Evolutionary conservation across 2,329 filamentous ascomycete genomes (phyloP).

Genomic region (Drechslerella stenobrocha): DNA sequence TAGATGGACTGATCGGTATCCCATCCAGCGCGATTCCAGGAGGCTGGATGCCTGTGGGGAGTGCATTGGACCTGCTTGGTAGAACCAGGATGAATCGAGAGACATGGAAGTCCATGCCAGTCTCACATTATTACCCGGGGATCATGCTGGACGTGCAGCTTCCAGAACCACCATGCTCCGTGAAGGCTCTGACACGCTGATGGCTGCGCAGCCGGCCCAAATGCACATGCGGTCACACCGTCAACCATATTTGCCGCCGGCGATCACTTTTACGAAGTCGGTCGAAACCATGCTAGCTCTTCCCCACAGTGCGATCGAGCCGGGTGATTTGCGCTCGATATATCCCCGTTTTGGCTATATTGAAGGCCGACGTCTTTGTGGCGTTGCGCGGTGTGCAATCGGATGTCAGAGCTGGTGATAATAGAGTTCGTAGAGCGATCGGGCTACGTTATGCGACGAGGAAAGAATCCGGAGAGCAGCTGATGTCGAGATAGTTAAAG

Average conservation of each 20-base stretch:
- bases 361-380: conserved; percentile 13
- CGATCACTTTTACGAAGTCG: too few species aligned
- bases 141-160: conserved; percentile 35
- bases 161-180: conserved; percentile 36
- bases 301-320: conserved; percentile 18
- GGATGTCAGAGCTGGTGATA: too few species aligned
- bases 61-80: conserved; percentile 15
- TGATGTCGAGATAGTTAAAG: too few species aligned
- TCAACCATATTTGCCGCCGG: too few species aligned
- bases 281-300: not conserved
- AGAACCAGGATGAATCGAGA: conserved; percentile 9
- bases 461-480: conserved; percentile 3
- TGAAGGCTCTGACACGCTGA: conserved; percentile 5
- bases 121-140: conserved; percentile 44
- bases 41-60: conserved; percentile 21
- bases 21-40: not conserved
- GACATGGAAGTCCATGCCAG: conserved; percentile 35
- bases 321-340: conserved; percentile 22
- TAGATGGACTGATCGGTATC: conserved; percentile 36
- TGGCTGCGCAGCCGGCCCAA: too few species aligned
- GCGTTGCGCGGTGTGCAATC: conserved; percentile 6
- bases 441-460: conserved; percentile 6
- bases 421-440: too few species aligned
- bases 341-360: conserved; percentile 50
- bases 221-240: too few species aligned